Evolutionary conservation across 2,329 filamentous ascomycete species (phyloP), one percentile per base, ranked within the genome.

Genomic region (Colletotrichum sublineola): DNA sequence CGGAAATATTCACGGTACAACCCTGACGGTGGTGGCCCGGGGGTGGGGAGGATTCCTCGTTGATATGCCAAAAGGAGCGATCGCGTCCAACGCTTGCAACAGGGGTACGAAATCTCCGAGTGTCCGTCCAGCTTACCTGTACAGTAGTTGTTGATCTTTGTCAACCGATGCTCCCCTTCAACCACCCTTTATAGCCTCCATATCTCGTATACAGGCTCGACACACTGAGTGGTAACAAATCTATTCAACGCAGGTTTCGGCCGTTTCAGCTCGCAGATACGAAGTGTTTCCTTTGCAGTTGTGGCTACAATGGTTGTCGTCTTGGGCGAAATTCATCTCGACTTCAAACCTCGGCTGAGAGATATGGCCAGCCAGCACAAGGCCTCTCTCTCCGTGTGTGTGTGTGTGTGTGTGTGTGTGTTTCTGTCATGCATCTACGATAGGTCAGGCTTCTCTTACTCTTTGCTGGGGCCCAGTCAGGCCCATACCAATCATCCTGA

Each of bases 21-120:
- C 69, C 69, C 66, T 69, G 60, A 72, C 69, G 69, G 69, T 72
- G 46, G 55, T 61, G 44, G 40, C 53, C 40, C 48, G 69, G 46
- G 53, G 40, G 4, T 4, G 53, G 40, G 4, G 14, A 12, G 1
- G 42, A 24, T 44, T 68, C 31, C 33, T 63, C 29, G 64, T 52
- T 55, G 20, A 36, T 33, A 12, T 55, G 53, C 58, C 38, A 46
- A 53, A 29, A 20, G 53, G 53, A 44, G 53, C n/a, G 36, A 20
- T 18, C 12, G 50, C n/a, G 60, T 6, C 66, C 60, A 53, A 55
- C 40, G 44, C 66, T 48, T 64, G 52, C 46, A 24, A 48, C 60
- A 61, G 12, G 66, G 55, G 48, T 56, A 18, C 62, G 53, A 61
- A 60, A 58, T 72, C 52, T 46, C 53, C 58, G 58, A 69, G 14